These are phyloP conservation scores for Funneliformis geosporum DNA, from an alignment of 192 early-diverging fungal species.

Conservation along the genomic window DNA sequence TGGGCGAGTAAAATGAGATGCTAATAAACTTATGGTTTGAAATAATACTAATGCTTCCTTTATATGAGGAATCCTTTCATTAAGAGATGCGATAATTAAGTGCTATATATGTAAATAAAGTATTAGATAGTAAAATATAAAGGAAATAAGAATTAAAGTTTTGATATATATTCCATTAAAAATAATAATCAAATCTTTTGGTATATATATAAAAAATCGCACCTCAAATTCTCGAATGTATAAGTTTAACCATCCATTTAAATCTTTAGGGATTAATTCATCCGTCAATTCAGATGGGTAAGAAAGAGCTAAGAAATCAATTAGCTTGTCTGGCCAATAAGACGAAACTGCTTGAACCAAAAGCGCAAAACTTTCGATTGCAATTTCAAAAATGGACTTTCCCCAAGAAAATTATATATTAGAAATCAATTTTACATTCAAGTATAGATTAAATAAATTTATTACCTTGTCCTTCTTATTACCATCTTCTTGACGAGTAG, in stretches of 20 bases:
- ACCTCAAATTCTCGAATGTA: slow-evolving; percentile 37
- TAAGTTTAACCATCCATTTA: slow-evolving; percentile 28
- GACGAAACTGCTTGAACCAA: slow-evolving; percentile 27
- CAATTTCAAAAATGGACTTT: slow-evolving; percentile 32
- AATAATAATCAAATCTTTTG: background rate
- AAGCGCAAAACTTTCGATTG: slow-evolving; percentile 12
- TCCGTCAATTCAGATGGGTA: slow-evolving; percentile 6
- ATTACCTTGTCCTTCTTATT: slow-evolving; percentile 33
- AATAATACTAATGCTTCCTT: slow-evolving; percentile 49
- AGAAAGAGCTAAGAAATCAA: slow-evolving; percentile 19
- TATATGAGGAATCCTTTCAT: slow-evolving; percentile 43
- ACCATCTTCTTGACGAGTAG: background rate
- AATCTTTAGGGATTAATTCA: slow-evolving; percentile 8
- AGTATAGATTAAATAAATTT: background rate
- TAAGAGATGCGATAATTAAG: slow-evolving; percentile 40
- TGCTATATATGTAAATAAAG: slow-evolving; percentile 9
- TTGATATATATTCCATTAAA: background rate
- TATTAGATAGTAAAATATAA: background rate
- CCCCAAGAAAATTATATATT: slow-evolving; percentile 12
- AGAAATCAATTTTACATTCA: background rate
- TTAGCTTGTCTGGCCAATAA: slow-evolving; percentile 38
- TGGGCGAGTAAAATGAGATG: slow-evolving; percentile 27
- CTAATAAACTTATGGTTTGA: slow-evolving; percentile 44
- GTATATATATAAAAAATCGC: background rate
- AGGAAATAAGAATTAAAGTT: no score